Evolutionary conservation across 2,329 filamentous ascomycete genomes (phyloP), one percentile per base, ranked within the genome.

Genomic region (Laburnicola sp.): DNA sequence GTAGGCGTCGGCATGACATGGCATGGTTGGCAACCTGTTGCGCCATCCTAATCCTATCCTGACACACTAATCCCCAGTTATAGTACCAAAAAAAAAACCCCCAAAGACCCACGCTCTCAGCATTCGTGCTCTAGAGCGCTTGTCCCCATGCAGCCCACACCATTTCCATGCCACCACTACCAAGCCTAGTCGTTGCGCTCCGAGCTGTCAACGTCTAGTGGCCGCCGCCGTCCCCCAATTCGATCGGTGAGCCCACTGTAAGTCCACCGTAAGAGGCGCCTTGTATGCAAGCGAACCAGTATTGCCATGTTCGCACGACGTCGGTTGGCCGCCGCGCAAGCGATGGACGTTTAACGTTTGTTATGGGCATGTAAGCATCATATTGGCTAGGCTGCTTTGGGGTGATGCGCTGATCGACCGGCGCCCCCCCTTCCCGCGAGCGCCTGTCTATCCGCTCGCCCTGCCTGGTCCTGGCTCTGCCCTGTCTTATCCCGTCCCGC

Each of bases 301-400:
- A 34, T 16, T 31, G 41, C 25, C 30, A 34, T 35, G 21, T 35
- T 44, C 30, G 22, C 41, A 22, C 22, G 22, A 43, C 21, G 30
- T 44, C 41, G 30, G 30, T 26, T 44, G 10, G 41, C 41, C 16
- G 7, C 30, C 41, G 41, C 30, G 41, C 41, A 44, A 28, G 30
- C 41, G 21, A 44, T 31, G 41, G 28, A 44, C 26, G 28, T 25
- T 44, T 44, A 44, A 44, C 30, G 41, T 44, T 44, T 44, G 41
- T 34, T 44, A 44, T 44, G 9, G 41, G n/a, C 41, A 34, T 34
- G 41, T 22, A 6, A 3, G 5, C 22, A 2, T 35, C 30, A 7
- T 44, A 44, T 34, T 26, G 41, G 9, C 41, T 44, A 44, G 6
- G 30, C 30, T 27, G 30, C 30, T 34, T 35, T 35, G 41, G 30